A percentile compares a stretch with the other conserved stretches of the same genome.
These are phyloP conservation scores for Penicillium psychrosexuale DNA, from an alignment of 2,329 filamentous ascomycete species.

Conservation along the genomic window DNA sequence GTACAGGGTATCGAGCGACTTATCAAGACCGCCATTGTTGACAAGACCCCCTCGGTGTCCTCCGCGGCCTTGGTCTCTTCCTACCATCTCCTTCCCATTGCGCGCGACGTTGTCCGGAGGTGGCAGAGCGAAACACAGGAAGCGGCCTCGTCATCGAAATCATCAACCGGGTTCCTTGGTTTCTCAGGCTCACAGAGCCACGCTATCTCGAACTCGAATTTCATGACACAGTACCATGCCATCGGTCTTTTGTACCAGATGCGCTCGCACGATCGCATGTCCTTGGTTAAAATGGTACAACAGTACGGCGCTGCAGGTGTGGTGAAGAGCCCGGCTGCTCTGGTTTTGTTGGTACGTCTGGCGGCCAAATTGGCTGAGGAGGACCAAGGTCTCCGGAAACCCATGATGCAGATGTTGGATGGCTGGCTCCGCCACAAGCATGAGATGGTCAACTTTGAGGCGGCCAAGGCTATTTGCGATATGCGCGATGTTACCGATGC, in stretches of 20 bases:
- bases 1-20: slow-evolving; percentile 97
- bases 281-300: slow-evolving; percentile 99
- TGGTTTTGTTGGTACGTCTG: slow-evolving; percentile 86
- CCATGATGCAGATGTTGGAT: slow-evolving; percentile 96
- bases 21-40: slow-evolving; percentile 98
- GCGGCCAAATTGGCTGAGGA: slow-evolving; percentile 94
- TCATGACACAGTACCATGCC: slow-evolving; percentile 97
- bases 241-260: slow-evolving; percentile 97
- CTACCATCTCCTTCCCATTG: slow-evolving; percentile 95
- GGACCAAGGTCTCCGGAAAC: slow-evolving; percentile 80
- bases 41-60: slow-evolving; percentile 96
- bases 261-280: slow-evolving; percentile 96
- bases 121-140: slow-evolving; percentile 99
- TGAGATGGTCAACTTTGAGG: slow-evolving; percentile 99
- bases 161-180: slow-evolving; percentile 83
- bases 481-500: slow-evolving; percentile 89
- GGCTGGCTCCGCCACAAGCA: slow-evolving; percentile 98
- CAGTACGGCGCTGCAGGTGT: slow-evolving; percentile 90
- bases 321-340: slow-evolving; percentile 90
- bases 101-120: slow-evolving; percentile 88
- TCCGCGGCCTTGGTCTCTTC: slow-evolving; percentile 94
- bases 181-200: slow-evolving; percentile 77
- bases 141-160: slow-evolving; percentile 85
- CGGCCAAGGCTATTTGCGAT: slow-evolving; percentile 95
- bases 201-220: slow-evolving; percentile 74